Evolutionary conservation across 768 basidiomycete species (phyloP).

Genomic region (Boletus rubescentipes): DNA sequence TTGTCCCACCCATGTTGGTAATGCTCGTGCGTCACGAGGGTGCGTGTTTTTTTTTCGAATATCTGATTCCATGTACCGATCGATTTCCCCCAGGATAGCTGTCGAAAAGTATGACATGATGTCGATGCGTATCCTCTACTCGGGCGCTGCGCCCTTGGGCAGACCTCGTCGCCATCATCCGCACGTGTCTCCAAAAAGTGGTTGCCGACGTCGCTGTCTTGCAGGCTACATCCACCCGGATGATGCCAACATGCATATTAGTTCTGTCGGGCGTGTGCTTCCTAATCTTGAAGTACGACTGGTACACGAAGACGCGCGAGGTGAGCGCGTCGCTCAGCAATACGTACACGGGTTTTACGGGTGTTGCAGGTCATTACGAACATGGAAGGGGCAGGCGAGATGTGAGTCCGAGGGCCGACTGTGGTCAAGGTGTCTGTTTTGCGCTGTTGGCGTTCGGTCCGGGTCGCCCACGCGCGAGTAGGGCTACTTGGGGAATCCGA

Average conservation of each 20-base stretch:
- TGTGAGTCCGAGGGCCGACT: constrained; percentile 77
- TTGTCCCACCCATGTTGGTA: constrained; percentile 87
- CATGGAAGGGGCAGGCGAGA: constrained; percentile 59
- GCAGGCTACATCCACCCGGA: constrained; percentile 46
- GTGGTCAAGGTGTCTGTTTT: constrained; percentile 68
- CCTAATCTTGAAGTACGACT: constrained; percentile 77
- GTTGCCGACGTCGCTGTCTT: constrained; percentile 42
- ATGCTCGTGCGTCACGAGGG: constrained; percentile 68
- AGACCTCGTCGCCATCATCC: constrained; percentile 53
- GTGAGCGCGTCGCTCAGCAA: constrained; percentile 10
- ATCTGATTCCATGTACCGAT: too few species aligned
- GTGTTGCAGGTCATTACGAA: constrained; percentile 24
- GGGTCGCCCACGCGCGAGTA: too few species aligned
- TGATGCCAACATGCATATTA: constrained; percentile 50
- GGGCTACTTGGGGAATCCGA: constrained; percentile 75
- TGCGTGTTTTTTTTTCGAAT: constrained; percentile 30
- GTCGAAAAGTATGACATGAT: constrained; percentile 67
- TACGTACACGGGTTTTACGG: neutral
- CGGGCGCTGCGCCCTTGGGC: constrained; percentile 83
- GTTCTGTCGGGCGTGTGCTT: constrained; percentile 66
- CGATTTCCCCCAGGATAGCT: constrained; percentile 34
- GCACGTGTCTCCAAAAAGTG: constrained; percentile 38
- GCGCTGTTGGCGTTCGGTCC: neutral
- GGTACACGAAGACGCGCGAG: constrained; percentile 60
- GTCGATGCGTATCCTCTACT: constrained; percentile 55